Evolutionary conservation across 768 basidiomycete species (phyloP).

Genomic region (Chalciporus pseudorubinellus): DNA sequence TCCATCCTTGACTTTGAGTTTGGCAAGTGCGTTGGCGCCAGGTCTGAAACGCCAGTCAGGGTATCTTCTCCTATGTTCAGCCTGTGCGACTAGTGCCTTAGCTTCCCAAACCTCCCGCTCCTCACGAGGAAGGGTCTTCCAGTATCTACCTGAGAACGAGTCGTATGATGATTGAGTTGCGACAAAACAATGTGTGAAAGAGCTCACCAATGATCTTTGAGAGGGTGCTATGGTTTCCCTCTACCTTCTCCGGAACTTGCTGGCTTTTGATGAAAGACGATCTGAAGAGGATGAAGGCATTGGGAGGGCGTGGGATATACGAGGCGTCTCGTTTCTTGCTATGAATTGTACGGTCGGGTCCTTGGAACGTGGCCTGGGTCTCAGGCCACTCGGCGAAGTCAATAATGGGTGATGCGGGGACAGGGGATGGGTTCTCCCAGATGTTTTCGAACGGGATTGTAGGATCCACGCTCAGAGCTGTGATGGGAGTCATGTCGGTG

Average conservation of each 20-base stretch:
- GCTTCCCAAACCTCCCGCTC: conserved; percentile 77
- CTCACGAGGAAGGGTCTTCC: conserved; percentile 65
- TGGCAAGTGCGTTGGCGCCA: conserved; percentile 46
- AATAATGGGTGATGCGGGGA: conserved; percentile 17
- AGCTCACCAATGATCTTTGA: conserved; percentile 75
- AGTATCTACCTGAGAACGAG: conserved; percentile 55
- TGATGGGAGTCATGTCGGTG: conserved; percentile 55
- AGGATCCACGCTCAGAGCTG: conserved; percentile 40
- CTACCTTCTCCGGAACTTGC: conserved; percentile 72
- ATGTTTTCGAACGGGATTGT: conserved; percentile 33
- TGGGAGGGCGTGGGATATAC: conserved; percentile 81
- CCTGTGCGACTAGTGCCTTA: conserved; percentile 66
- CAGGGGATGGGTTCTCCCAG: conserved; percentile 26
- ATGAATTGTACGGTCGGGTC: conserved; percentile 44
- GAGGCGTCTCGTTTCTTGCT: conserved; percentile 65
- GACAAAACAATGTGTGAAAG: neutral
- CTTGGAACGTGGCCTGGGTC: conserved; percentile 25
- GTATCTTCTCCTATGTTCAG: conserved; percentile 69
- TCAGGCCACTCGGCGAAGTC: conserved; percentile 17
- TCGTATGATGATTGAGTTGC: neutral
- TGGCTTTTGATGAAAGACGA: conserved; percentile 74
- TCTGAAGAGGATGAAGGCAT: conserved; percentile 84
- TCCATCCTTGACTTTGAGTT: conserved; percentile 40
- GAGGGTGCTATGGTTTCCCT: conserved; percentile 75
- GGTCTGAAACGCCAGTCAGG: conserved; percentile 84